A percentile compares a stretch with the other conserved stretches of the same genome.
phyloP scores from a whole-genome alignment of 306 rosid genomes.

The Begonia fuchsioides region DNA sequence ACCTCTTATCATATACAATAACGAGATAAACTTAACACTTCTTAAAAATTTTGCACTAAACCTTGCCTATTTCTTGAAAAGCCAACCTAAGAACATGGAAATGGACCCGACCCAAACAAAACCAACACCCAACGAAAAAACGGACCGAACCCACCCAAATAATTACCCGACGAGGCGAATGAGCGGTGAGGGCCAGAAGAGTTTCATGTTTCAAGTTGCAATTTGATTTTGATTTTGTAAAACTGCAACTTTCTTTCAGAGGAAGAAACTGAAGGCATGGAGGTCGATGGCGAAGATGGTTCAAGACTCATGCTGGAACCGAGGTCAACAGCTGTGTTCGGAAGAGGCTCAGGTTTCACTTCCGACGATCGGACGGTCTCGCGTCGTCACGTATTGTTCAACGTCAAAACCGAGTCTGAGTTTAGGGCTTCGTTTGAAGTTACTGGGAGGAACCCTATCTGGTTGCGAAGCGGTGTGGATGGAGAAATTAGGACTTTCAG shows the following conservation, averaged over 20 bases:
- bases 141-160: too few relatives aligned
- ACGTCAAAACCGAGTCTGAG: slow-evolving; percentile 5
- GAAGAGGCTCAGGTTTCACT: not conserved
- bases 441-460: slow-evolving; percentile 62
- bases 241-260: not conserved
- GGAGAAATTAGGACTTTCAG: slow-evolving; percentile 26
- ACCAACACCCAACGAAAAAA: too few relatives aligned
- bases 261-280: not conserved
- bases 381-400: not conserved
- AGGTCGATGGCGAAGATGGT: not conserved
- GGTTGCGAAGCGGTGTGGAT: slow-evolving; percentile 28
- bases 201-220: not conserved
- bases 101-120: too few relatives aligned
- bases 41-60: too few relatives aligned
- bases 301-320: not conserved
- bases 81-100: too few relatives aligned
- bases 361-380: not conserved
- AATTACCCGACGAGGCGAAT: too few relatives aligned
- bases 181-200: not conserved
- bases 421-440: slow-evolving; percentile 53
- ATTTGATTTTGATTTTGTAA: too few relatives aligned
- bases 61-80: too few relatives aligned
- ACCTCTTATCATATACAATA: too few relatives aligned
- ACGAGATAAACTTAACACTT: too few relatives aligned
- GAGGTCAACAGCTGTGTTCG: not conserved